These are phyloP conservation scores for Suillus luteus DNA, from an alignment of 768 basidiomycete genomes.

Conservation along the genomic window DNA sequence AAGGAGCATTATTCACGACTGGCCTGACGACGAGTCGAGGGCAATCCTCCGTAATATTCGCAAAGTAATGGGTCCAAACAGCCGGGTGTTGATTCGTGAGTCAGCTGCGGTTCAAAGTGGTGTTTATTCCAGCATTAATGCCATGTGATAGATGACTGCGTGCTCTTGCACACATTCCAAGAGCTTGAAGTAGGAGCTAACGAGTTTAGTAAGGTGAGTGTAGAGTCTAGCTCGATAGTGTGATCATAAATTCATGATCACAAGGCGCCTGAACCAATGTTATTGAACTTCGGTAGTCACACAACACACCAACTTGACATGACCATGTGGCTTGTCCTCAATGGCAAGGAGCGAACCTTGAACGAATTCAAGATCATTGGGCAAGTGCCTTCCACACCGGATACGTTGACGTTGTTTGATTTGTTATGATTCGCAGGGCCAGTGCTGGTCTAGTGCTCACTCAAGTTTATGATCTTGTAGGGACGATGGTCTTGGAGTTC, in stretches of 20 bases:
- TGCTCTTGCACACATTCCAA: slow-evolving; percentile 17
- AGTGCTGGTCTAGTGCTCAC: not conserved
- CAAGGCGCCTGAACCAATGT: slow-evolving; percentile 44
- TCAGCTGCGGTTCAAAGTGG: not conserved
- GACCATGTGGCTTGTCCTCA: not conserved
- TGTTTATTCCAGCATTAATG: not conserved
- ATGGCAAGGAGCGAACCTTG: not conserved
- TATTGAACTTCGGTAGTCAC: slow-evolving; percentile 27
- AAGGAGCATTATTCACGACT: slow-evolving; percentile 36
- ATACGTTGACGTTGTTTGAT: not conserved
- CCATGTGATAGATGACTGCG: slow-evolving; percentile 22
- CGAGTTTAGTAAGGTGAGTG: not conserved
- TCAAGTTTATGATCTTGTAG: not conserved
- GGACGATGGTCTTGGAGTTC: not conserved
- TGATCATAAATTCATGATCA: slow-evolving; percentile 14
- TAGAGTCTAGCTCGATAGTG: not conserved
- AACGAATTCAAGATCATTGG: not conserved
- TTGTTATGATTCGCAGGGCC: not conserved
- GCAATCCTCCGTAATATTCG: slow-evolving; percentile 33
- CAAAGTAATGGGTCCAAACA: slow-evolving; percentile 30
- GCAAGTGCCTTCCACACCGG: not conserved
- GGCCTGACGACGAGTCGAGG: slow-evolving; percentile 36
- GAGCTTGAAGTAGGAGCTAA: slow-evolving; percentile 2
- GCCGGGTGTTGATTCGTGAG: slow-evolving; percentile 38
- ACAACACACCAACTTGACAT: not conserved